Conservation (phyloP, 441 rosid species). For the Euphorbia celastroides region DNA sequence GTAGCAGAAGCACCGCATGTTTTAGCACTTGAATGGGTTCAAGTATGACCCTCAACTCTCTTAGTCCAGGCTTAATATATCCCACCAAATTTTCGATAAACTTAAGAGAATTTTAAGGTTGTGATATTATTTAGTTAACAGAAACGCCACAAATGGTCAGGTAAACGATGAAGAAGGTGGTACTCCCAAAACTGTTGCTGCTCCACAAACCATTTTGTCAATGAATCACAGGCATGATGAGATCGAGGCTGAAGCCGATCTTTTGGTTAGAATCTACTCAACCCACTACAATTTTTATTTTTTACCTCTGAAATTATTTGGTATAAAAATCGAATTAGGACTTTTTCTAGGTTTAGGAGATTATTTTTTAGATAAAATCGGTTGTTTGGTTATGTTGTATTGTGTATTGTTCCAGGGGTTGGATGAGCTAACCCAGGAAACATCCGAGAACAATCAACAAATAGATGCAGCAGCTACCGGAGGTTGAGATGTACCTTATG, state of each 20-base stretch:
- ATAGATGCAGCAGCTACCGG: conserved; percentile 13
- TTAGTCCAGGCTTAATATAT: not conserved
- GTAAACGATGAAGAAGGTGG: conserved; percentile 9
- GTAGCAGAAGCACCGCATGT: conserved; percentile 32
- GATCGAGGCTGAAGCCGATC: conserved; percentile 15
- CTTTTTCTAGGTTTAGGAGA: too few relatives aligned
- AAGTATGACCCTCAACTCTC: conserved; percentile 17
- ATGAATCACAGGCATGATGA: not conserved
- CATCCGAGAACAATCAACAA: conserved; percentile 20
- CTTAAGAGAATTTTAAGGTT: not conserved
- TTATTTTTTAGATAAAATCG: too few relatives aligned
- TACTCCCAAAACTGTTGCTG: conserved; percentile 1
- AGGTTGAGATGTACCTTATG: conserved; percentile 11
- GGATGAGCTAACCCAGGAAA: conserved; percentile 22
- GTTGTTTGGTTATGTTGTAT: too few relatives aligned
- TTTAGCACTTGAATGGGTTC: conserved; percentile 11
- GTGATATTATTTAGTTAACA: not conserved
- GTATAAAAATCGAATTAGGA: too few relatives aligned
- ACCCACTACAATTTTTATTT: not conserved
- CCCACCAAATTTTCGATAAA: not conserved
- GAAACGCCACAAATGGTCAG: not conserved
- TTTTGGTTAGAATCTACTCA: conserved; percentile 23
- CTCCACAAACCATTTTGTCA: not conserved
- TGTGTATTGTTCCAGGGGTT: conserved; percentile 19
- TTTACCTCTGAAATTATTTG: too few relatives aligned